A percentile compares a stretch with the other conserved stretches of the same genome.
Conservation (phyloP, 2,329 filamentous ascomycete species). For the Ophiostoma tasmaniense region DNA sequence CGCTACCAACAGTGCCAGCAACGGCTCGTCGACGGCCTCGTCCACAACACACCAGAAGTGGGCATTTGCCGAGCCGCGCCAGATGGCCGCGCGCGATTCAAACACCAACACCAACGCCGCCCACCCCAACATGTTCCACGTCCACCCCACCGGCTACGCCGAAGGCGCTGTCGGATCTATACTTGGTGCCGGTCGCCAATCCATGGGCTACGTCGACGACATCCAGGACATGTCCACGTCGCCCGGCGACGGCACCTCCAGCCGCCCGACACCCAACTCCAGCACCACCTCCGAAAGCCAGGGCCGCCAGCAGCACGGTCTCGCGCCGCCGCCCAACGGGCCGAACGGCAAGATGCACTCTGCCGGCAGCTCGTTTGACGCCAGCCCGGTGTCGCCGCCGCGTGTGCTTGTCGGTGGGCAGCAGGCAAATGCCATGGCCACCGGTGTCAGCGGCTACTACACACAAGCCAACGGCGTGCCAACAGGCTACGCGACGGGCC, state of each 20-base stretch:
- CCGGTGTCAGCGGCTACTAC: slow-evolving; percentile 30
- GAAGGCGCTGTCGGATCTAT: slow-evolving; percentile 12
- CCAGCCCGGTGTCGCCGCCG: slow-evolving; percentile 40
- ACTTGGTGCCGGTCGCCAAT: neutral
- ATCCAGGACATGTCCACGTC: slow-evolving; percentile 41
- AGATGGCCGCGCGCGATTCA: slow-evolving; percentile 28
- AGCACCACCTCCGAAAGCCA: slow-evolving; percentile 40
- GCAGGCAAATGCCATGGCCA: slow-evolving; percentile 27
- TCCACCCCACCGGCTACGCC: slow-evolving; percentile 17
- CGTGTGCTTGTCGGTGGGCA: slow-evolving; percentile 14
- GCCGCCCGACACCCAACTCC: slow-evolving; percentile 52
- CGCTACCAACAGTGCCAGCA: neutral
- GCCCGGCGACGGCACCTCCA: slow-evolving; percentile 42
- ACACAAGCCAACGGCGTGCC: slow-evolving; percentile 27
- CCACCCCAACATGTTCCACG: slow-evolving; percentile 19
- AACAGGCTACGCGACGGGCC: slow-evolving; percentile 23
- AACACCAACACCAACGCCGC: slow-evolving; percentile 22
- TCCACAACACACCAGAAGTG: slow-evolving; percentile 23
- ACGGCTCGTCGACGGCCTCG: slow-evolving; percentile 4
- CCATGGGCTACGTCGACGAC: slow-evolving; percentile 33
- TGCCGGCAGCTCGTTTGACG: slow-evolving; percentile 38
- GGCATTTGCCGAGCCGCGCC: slow-evolving; percentile 33
- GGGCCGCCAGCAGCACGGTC: slow-evolving; percentile 20
- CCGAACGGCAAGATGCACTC: slow-evolving; percentile 22
- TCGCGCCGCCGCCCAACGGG: slow-evolving; percentile 19